Evolutionary conservation across 805 yeast genomes (phyloP), one percentile per base, ranked within the genome.

Genomic region (Candida oleophila): DNA sequence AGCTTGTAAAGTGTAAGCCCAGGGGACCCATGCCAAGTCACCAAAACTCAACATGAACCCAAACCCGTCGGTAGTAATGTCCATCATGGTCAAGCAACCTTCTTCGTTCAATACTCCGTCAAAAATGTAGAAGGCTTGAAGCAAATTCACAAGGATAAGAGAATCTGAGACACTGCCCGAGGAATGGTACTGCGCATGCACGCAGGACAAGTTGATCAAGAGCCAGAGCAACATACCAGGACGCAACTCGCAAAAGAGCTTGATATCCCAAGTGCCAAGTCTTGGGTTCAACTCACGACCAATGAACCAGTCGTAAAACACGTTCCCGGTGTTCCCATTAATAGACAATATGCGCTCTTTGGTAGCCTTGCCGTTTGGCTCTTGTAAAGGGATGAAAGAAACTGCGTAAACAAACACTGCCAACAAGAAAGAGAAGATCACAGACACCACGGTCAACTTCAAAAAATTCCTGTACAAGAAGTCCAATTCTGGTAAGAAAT

Each of bases 41-140:
- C 99, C 99, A 70, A 92, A 91, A 2, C 90, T 82, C 44, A 94
- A 74, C 99, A 94, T 94, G 68, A 85, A 91, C 1, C 99, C 99
- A 63, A 94, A 89, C 0, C 99, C 99, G 68, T 94, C 99, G 9
- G 96, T 88, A 4, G 95, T 87, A 42, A 91, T 82, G 65, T 94
- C 99, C 78, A 94, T 92, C 97, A 94, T 94, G 4, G 94, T 82
- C 49, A 94, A 71, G 11, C 84, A 79, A 4, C 97, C 97, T 59
- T 82, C 88, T 64, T 94, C 98, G 64, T 90, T 89, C 54, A 89
- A 70, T 0, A 92, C 95, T 42, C 97, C 97, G 62, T 94, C 99
- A 59, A 91, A 72, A 15, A 91, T 84, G 61, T 94, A 94, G 58
- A 85, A 83, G 1, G 84, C 79, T 65, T 94, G 96, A 51, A 92